Base-by-base conservation (phyloP, 2,329 filamentous ascomycete genomes). In the Cladosporium sp. region DNA sequence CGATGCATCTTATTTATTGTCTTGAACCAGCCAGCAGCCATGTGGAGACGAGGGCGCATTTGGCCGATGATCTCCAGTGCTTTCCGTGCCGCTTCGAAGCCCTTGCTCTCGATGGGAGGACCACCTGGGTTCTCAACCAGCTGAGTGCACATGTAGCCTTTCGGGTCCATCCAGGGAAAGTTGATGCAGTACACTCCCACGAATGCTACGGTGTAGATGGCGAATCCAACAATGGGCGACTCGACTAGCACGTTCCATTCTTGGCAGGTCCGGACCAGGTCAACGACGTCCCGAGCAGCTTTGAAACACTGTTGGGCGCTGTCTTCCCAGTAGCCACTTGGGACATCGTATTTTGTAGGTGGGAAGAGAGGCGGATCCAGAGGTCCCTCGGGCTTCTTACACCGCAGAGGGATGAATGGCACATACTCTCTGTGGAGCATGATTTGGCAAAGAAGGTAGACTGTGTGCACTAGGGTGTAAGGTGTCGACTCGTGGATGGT, bases 381-480 rank as follows among this genome's bases (percentile, higher is more conserved):
- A 0, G 89, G 88, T 2, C 85, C 85, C 53, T 80, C 72, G 2
- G 85, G 85, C 69, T 82, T 81, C 26, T 75, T 72, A 68, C 80
- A 81, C 21, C 79, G 78, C 53, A 89, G 80, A 1, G 88, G 86
- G 18, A 89, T 82, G 71, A 89, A 90, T 0, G 88, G 88, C 29
- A 91, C 82, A 67, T 88, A 90, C 73, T 91, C 88, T 67, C 89
- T 82, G 71, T 90, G 87, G 31, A 91, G 80, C 79, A 90, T 86
- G 68, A 92, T 88, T 65, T 85, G 83, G 73, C 87, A 91, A 2
- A 91, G 80, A 1, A 85, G 84, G 66, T 86, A 84, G 0, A 91
- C 83, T 70, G 88, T 87, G 71, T 92, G 89, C 64, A 92, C 78
- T 3, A 89, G 83, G 11, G 88, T 85, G 72, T 89, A 92, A 8